Conservation (phyloP, 257 asterid species). For the Solanum dulcamara region DNA sequence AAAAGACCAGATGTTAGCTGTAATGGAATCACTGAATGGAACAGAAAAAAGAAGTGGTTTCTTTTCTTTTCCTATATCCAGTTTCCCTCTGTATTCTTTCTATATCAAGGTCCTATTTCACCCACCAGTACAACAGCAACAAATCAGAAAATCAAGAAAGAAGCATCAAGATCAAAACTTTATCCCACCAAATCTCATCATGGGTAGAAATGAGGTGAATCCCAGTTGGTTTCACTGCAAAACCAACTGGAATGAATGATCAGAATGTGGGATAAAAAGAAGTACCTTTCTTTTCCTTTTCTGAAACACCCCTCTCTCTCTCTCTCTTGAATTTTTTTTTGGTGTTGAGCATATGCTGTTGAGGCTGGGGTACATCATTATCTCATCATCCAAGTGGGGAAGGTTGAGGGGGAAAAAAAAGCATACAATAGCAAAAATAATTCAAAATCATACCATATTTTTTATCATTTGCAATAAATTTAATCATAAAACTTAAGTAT, state of each 20-base stretch:
- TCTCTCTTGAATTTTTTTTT: not conserved
- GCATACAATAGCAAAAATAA: slow-evolving; percentile 6
- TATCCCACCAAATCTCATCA: slow-evolving; percentile 19
- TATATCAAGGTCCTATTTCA: not conserved
- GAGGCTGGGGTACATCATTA: slow-evolving; percentile 53
- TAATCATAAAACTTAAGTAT: not conserved
- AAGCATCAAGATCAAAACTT: slow-evolving; percentile 30
- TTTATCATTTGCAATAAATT: not conserved
- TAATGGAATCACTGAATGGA: slow-evolving; percentile 14
- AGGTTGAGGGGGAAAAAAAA: slow-evolving; percentile 1
- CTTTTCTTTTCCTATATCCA: slow-evolving; percentile 1
- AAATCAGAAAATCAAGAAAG: slow-evolving; percentile 5
- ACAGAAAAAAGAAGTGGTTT: slow-evolving; percentile 11
- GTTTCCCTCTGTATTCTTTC: slow-evolving; percentile 3
- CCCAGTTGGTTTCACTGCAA: slow-evolving; percentile 43
- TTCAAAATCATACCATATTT: not conserved
- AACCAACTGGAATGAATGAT: slow-evolving; percentile 61
- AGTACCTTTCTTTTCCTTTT: slow-evolving; percentile 13
- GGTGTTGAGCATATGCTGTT: slow-evolving; percentile 25
- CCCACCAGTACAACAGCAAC: not conserved
- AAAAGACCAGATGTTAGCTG: slow-evolving; percentile 6
- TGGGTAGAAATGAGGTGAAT: slow-evolving; percentile 15
- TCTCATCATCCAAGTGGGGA: slow-evolving; percentile 56
- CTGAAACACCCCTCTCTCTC: slow-evolving; percentile 1
- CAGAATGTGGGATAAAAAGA: slow-evolving; percentile 26